These are phyloP conservation scores for Fraxinus velutina DNA, from an alignment of 305 asterid genomes.

Conservation along the genomic window DNA sequence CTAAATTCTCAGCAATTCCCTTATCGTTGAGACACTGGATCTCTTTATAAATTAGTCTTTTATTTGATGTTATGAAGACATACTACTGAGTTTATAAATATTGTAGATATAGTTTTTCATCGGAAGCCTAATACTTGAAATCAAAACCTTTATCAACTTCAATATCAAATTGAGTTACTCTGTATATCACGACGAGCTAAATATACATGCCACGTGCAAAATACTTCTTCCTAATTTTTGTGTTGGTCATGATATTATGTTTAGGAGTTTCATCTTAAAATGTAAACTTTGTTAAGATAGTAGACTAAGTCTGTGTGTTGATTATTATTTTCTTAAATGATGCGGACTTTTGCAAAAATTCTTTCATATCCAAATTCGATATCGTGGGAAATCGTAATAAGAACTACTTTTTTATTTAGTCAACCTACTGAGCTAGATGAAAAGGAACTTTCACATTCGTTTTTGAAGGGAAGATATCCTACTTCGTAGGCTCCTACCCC, in stretches of 20 bases:
- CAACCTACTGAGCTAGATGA: background rate
- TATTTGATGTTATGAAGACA: background rate
- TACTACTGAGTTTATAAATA: background rate
- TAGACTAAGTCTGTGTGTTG: background rate
- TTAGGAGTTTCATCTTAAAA: background rate
- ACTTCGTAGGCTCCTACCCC: background rate
- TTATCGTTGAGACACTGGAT: background rate
- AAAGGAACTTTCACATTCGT: background rate
- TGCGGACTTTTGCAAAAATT: background rate
- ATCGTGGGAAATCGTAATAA: background rate
- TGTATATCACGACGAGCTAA: background rate
- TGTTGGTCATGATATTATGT: background rate
- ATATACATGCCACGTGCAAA: background rate
- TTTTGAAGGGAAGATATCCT: background rate
- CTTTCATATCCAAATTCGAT: background rate
- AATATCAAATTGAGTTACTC: background rate
- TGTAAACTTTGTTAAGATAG: background rate
- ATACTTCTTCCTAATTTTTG: background rate
- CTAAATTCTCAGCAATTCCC: background rate
- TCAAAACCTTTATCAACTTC: background rate
- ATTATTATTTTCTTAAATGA: slow-evolving; percentile 4
- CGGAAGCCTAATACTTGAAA: background rate
- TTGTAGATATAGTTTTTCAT: background rate
- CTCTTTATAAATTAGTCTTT: background rate
- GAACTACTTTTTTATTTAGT: background rate